Evolutionary conservation across 345 rosid genomes (phyloP).

Genomic region (Cardiospermum halicacabum): DNA sequence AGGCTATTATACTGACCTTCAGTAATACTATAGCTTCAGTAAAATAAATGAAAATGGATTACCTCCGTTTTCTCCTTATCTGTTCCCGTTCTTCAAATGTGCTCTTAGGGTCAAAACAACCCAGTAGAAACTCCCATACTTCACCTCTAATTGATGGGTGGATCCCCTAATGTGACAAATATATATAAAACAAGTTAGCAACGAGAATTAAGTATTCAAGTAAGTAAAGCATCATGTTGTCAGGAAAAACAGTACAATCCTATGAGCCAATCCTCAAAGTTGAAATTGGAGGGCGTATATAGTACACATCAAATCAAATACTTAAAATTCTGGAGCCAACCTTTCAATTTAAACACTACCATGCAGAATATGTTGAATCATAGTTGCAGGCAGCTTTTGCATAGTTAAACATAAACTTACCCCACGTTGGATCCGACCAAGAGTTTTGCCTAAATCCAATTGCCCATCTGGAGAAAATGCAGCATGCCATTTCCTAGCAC

Average conservation of each 20-base stretch:
- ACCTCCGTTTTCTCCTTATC: constrained; percentile 78
- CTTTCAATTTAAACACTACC: not conserved
- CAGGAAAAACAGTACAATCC: not conserved
- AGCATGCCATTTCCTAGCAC: constrained; percentile 95
- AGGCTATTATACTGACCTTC: not conserved
- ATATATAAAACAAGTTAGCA: not conserved
- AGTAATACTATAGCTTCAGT: not conserved
- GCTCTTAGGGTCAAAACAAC: constrained; percentile 89
- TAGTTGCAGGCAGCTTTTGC: not conserved
- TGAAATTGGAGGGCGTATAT: not conserved
- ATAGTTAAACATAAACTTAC: constrained; percentile 36
- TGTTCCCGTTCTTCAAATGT: constrained; percentile 85
- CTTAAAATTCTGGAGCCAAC: not conserved
- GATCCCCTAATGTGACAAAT: constrained; percentile 49
- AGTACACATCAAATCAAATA: not conserved
- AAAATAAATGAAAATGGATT: constrained; percentile 10
- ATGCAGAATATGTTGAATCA: not conserved
- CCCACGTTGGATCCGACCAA: constrained; percentile 77
- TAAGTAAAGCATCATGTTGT: not conserved
- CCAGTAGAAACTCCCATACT: constrained; percentile 98
- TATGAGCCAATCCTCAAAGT: not conserved
- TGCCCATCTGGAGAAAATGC: constrained; percentile 75
- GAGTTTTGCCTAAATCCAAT: constrained; percentile 78
- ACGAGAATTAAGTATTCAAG: not conserved
- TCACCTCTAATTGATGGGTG: constrained; percentile 99